A percentile compares a stretch with the other conserved stretches of the same genome.
Evolutionary conservation across 805 yeast genomes (phyloP).

Genomic region (Hanseniaspora guilliermondii): DNA sequence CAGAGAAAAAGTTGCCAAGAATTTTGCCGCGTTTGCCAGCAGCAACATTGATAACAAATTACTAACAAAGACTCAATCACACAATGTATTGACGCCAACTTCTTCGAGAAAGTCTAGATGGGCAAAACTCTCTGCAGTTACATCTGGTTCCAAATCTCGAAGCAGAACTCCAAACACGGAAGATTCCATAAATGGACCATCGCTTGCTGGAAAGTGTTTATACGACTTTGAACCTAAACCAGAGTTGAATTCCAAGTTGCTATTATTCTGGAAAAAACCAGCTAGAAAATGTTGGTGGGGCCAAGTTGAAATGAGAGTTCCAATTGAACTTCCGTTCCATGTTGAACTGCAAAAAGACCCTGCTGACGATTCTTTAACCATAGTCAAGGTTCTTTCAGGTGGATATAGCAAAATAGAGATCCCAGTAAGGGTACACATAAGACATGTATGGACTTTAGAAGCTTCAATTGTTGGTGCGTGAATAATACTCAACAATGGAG

Average conservation of each 20-base stretch:
- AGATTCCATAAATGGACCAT: background rate
- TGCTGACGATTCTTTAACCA: slow-evolving; percentile 17
- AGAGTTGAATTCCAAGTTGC: slow-evolving; percentile 44
- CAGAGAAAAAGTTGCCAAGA: slow-evolving; percentile 21
- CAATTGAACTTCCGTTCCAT: slow-evolving; percentile 22
- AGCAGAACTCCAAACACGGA: slow-evolving; percentile 30
- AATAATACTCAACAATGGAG: background rate
- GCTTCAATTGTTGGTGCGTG: slow-evolving; percentile 76
- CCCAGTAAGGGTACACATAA: slow-evolving; percentile 60
- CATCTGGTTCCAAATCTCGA: slow-evolving; percentile 48
- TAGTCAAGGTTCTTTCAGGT: slow-evolving; percentile 8
- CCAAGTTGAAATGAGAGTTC: slow-evolving; percentile 37
- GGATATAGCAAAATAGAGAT: slow-evolving; percentile 22
- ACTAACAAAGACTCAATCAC: slow-evolving; percentile 3
- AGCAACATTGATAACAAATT: slow-evolving; percentile 20
- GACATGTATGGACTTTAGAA: slow-evolving; percentile 96
- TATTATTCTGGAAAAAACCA: slow-evolving; percentile 93
- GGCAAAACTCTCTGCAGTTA: slow-evolving; percentile 48
- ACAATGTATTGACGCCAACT: slow-evolving; percentile 10
- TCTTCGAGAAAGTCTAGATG: slow-evolving; percentile 39
- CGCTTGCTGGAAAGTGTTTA: slow-evolving; percentile 22
- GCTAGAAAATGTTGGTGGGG: slow-evolving; percentile 99
- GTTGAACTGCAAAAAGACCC: slow-evolving; percentile 14
- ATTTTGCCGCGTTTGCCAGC: slow-evolving; percentile 10
- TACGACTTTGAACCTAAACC: slow-evolving; percentile 28